Percentiles rank a stretch among this genome's conserved stretches.
phyloP scores from a whole-genome alignment of 148 eudicot genomes.

The Bassia scoparia region DNA sequence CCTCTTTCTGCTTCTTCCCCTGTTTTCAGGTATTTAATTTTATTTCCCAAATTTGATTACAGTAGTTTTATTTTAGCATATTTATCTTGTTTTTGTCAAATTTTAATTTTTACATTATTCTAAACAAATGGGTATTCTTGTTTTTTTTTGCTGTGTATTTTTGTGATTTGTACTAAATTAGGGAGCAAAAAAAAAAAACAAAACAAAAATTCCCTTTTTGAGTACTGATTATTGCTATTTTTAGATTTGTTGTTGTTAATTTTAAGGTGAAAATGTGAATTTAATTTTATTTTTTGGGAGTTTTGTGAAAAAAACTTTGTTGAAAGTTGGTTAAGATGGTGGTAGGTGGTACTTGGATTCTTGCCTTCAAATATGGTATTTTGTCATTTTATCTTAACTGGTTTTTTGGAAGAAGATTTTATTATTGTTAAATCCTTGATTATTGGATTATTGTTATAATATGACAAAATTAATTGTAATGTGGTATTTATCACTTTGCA shows the following conservation, averaged over 20 bases:
- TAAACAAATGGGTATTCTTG: too few relatives aligned
- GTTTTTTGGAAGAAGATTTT: too few relatives aligned
- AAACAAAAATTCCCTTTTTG: too few relatives aligned
- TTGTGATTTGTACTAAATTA: too few relatives aligned
- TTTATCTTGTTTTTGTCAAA: too few relatives aligned
- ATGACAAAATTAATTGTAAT: background rate
- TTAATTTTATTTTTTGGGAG: background rate
- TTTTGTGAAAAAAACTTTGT: background rate
- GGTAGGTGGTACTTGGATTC: background rate
- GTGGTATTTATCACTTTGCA: too few relatives aligned
- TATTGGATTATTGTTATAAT: background rate
- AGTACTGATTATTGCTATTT: too few relatives aligned
- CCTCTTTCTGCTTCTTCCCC: slow-evolving; percentile 24
- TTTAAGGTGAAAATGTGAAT: too few relatives aligned
- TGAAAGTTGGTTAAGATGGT: background rate
- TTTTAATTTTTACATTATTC: too few relatives aligned
- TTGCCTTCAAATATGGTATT: background rate
- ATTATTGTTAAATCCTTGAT: background rate
- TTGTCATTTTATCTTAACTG: background rate
- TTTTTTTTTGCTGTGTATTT: too few relatives aligned
- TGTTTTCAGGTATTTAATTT: slow-evolving; percentile 3
- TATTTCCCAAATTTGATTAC: background rate
- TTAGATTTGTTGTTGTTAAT: background rate
- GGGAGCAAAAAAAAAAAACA: too few relatives aligned
- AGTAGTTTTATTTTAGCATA: too few relatives aligned